A percentile compares a stretch with the other conserved stretches of the same genome.
Evolutionary conservation across 2,329 filamentous ascomycete genomes (phyloP).

Genomic region (Neoscytalidium dimidiatum): DNA sequence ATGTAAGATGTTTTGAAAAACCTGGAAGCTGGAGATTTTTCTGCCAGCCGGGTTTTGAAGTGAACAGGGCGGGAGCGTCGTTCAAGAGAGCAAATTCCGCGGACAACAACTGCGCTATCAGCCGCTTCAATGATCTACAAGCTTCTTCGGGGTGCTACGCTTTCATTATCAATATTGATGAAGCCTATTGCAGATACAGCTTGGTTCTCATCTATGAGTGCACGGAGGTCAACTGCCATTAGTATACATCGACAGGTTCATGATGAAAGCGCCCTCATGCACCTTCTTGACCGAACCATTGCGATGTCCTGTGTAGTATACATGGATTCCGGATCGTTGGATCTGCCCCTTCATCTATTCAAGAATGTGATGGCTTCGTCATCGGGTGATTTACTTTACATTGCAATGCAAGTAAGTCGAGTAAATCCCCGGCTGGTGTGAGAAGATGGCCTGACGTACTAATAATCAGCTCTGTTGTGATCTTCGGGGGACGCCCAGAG

Average conservation of each 20-base stretch:
- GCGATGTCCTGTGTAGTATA: background rate
- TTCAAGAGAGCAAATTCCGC: background rate
- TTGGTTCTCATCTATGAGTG: too few species aligned
- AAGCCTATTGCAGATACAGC: background rate
- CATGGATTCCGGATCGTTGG: background rate
- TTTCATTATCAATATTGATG: background rate
- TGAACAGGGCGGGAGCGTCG: too few species aligned
- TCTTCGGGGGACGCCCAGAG: background rate
- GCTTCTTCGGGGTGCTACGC: background rate
- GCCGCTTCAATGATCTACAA: background rate
- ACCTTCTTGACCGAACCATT: background rate
- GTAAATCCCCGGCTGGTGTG: background rate
- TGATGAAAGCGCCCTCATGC: background rate
- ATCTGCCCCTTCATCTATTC: background rate
- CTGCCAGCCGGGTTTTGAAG: background rate
- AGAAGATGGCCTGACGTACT: background rate
- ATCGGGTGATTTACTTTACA: background rate
- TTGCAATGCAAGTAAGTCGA: slow-evolving; percentile 4
- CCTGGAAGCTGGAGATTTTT: background rate
- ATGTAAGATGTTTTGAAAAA: too few species aligned
- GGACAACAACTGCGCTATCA: background rate
- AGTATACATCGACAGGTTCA: too few species aligned
- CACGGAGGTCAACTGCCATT: too few species aligned
- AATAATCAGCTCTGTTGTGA: background rate
- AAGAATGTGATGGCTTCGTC: background rate